phyloP scores from a whole-genome alignment of 1,284 basidiomycete species.

The Puccinia polysora region DNA sequence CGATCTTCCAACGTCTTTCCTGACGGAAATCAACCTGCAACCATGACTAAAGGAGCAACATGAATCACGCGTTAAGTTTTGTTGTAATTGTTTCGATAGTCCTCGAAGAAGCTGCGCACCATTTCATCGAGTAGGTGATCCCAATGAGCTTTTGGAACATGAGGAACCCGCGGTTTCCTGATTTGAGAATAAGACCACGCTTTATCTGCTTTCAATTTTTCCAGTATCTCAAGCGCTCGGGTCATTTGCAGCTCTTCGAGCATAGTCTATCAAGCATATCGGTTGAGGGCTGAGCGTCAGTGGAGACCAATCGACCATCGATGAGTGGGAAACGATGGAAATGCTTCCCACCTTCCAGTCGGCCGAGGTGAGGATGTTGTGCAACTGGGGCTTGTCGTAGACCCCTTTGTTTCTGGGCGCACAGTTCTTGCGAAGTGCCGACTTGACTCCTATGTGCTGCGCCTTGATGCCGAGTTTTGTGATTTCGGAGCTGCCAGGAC shows the following conservation, averaged over 20 bases:
- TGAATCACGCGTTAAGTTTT: not conserved
- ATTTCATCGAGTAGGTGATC: slow-evolving; percentile 95
- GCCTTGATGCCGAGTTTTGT: slow-evolving; percentile 31
- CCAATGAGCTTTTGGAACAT: slow-evolving; percentile 81
- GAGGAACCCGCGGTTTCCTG: slow-evolving; percentile 83
- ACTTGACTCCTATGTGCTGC: slow-evolving; percentile 34
- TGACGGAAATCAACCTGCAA: slow-evolving; percentile 91
- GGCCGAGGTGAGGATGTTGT: slow-evolving; percentile 47
- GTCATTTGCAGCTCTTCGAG: slow-evolving; percentile 51
- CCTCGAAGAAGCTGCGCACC: slow-evolving; percentile 58
- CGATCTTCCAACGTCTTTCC: slow-evolving; percentile 84
- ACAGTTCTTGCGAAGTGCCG: slow-evolving; percentile 7
- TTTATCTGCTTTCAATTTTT: slow-evolving; percentile 71
- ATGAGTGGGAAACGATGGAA: slow-evolving; percentile 15
- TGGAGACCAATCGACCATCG: slow-evolving; percentile 4
- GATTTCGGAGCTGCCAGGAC: slow-evolving; percentile 28
- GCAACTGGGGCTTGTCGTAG: slow-evolving; percentile 17
- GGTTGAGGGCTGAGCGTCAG: not conserved
- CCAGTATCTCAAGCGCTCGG: slow-evolving; percentile 77
- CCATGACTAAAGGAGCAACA: slow-evolving; percentile 67
- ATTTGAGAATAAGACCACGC: slow-evolving; percentile 92
- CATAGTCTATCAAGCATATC: slow-evolving; percentile 44
- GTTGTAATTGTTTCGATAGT: not conserved
- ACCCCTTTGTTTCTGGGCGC: not conserved
- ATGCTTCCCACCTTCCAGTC: slow-evolving; percentile 48